phyloP scores from a whole-genome alignment of 495 filamentous ascomycete genomes.

The Margaritispora aquatica region DNA sequence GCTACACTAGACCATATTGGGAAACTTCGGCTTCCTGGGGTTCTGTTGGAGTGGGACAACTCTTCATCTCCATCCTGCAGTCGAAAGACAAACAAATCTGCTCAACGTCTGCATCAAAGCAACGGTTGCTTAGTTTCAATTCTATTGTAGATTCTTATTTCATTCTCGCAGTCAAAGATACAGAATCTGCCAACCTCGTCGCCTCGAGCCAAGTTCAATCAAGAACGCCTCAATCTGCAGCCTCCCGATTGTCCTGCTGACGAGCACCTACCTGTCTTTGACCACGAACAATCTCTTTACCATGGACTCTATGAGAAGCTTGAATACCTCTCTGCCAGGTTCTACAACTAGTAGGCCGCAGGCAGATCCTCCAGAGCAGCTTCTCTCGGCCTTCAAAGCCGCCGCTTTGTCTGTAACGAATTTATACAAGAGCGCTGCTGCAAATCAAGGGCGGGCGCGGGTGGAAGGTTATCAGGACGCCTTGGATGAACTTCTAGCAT shows the following conservation, averaged over 20 bases:
- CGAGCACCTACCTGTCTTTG: background rate
- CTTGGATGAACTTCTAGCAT: conserved; percentile 78
- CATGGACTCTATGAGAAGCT: conserved; percentile 71
- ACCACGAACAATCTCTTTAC: conserved; percentile 4
- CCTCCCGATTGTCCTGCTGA: background rate
- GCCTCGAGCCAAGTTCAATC: background rate
- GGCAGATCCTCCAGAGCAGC: conserved; percentile 65
- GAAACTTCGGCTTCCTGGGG: background rate
- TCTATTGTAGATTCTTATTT: background rate
- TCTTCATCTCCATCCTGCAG: background rate
- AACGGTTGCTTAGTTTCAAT: background rate
- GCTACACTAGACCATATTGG: background rate
- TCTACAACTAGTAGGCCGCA: conserved; percentile 35
- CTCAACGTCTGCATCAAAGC: background rate
- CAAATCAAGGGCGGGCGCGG: conserved; percentile 66
- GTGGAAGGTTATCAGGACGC: conserved; percentile 88
- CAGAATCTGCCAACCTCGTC: background rate
- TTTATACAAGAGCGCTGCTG: conserved; percentile 84
- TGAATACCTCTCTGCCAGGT: conserved; percentile 62
- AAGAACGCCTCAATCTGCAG: background rate
- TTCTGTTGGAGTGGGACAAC: too few relatives aligned
- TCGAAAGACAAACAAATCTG: background rate
- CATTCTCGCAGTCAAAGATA: background rate
- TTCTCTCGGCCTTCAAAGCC: conserved; percentile 82
- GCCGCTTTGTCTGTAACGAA: conserved; percentile 94